Evolutionary conservation across 1,139 yeast genomes (phyloP).

Genomic region (Wickerhamiella pararugosa): DNA sequence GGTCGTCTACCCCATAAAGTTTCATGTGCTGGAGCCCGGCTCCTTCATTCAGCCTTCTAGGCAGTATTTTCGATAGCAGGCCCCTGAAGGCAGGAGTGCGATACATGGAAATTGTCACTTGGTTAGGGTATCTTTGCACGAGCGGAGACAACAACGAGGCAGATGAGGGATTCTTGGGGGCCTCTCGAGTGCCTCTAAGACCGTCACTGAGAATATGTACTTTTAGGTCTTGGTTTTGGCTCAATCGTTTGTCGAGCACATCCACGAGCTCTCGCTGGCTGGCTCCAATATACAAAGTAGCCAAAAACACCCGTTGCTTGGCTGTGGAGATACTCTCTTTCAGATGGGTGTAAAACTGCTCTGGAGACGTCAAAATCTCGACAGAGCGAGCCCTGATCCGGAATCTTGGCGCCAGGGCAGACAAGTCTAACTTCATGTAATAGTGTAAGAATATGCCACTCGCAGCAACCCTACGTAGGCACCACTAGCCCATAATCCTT

Average conservation of each 20-base stretch:
- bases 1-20: constrained; percentile 86
- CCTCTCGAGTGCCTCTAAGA: constrained; percentile 83
- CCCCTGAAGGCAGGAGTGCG: constrained; percentile 82
- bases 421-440: constrained; percentile 2
- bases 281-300: constrained; percentile 79
- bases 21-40: constrained; percentile 95
- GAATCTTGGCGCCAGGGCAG: constrained; percentile 14
- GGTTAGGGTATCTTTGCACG: constrained; percentile 41
- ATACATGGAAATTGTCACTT: constrained; percentile 72
- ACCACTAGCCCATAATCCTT: too few relatives aligned
- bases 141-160: constrained; percentile 62
- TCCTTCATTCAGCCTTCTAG: constrained; percentile 80
- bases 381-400: constrained; percentile 35
- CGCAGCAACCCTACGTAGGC: too few relatives aligned
- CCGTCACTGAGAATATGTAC: constrained; percentile 76
- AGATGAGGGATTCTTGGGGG: constrained; percentile 53
- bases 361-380: constrained; percentile 50
- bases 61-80: constrained; percentile 46
- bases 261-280: constrained; percentile 50
- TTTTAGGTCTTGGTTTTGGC: constrained; percentile 41
- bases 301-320: constrained; percentile 50
- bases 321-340: constrained; percentile 31
- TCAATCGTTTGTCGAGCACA: constrained; percentile 33
- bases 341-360: constrained; percentile 49
- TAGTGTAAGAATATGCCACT: too few relatives aligned